Conservation (phyloP, 305 asterid species). For the Fraxinus ornus region DNA sequence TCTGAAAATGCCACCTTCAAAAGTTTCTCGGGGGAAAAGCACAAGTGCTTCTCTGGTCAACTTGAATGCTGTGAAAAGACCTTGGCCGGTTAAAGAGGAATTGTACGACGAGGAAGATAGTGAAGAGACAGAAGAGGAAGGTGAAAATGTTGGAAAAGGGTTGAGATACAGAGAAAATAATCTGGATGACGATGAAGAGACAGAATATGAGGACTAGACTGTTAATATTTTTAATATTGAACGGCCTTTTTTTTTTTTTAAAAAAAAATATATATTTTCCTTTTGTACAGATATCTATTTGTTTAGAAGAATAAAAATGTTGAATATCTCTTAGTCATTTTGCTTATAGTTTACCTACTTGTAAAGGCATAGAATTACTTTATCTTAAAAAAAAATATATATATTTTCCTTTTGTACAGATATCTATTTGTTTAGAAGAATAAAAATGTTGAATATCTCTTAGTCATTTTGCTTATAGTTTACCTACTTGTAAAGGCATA, state of each 20-base stretch:
- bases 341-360: too few species aligned
- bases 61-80: conserved; percentile 45
- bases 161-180: conserved; percentile 68
- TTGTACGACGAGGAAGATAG: conserved; percentile 79
- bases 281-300: not conserved
- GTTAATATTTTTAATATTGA: not conserved
- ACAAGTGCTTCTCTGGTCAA: conserved; percentile 44
- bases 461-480: not conserved
- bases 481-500: not conserved
- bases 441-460: not conserved
- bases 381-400: too few species aligned
- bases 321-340: too few species aligned
- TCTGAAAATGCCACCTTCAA: conserved; percentile 72
- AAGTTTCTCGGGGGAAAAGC: conserved; percentile 58
- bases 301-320: not conserved
- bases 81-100: conserved; percentile 64
- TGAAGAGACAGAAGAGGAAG: conserved; percentile 95
- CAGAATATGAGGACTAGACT: conserved; percentile 73
- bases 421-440: not conserved
- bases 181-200: conserved; percentile 85
- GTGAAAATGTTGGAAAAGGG: conserved; percentile 67
- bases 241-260: not conserved
- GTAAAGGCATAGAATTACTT: too few species aligned
- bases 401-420: not conserved
- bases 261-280: not conserved